Base-by-base conservation (phyloP, 1,139 yeast species). In the Nakaseomyces nivariensis region DNA sequence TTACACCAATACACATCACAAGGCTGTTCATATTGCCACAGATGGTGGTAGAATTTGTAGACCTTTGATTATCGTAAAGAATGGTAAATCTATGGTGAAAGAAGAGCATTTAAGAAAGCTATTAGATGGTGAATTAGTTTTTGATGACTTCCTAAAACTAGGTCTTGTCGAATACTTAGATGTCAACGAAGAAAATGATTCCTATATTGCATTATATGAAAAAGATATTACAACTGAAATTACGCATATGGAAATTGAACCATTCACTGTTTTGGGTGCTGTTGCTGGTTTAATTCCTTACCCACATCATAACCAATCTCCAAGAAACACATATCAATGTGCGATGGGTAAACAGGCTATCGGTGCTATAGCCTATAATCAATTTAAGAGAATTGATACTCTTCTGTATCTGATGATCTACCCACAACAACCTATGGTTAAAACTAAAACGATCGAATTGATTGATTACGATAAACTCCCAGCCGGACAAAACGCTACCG, bases 281-380 rank as follows among this genome's bases (percentile, higher is more conserved):
- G 97, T 92, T 53, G 99, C 99, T 0, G 98, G 98, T 43, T 77
- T 92, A 59, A 92, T 92, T 77, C 99, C 99, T n/a, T 92, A 92
- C 63, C 99, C 99, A 34, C 98, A 92, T 67, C 99, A 92, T 68
- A 92, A 92, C 68, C 98, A 92, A 73, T 89, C 97, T 4, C 98
- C 98, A 47, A 84, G 98, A 78, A 92, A 92, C 67, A 92, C 98
- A 0, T 92, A 92, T 72, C 98, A 92, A 73, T 92, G 97, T 78
- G 98, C 98, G 67, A 92, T 92, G 98, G 98, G 98, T 81, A 92
- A 92, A 73, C 99, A 92, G 72, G 98, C 98, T 25, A 92, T 92
- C 69, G 99, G 99, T 58, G 97, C 97, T 7, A 94, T 94, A 70
- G 97, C 95, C 29, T 92, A 92, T 68, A 92, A 92, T 68, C 98